Percentiles rank a stretch among this genome's conserved stretches.
These are phyloP conservation scores for Colletotrichum sp. DNA, from an alignment of 2,329 filamentous ascomycete species.

Conservation along the genomic window DNA sequence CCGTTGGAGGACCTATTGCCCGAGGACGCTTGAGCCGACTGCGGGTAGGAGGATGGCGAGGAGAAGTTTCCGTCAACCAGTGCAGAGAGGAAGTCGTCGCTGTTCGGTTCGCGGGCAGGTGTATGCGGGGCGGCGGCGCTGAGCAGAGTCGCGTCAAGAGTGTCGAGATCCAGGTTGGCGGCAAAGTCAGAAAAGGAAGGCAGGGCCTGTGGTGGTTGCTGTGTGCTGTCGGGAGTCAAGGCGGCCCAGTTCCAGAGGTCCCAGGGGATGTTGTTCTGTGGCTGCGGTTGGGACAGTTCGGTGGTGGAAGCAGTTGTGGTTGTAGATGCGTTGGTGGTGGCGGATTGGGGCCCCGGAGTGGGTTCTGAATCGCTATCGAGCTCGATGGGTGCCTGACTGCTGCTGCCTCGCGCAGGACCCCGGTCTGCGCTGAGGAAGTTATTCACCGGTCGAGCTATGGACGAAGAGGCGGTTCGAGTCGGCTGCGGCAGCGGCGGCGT, in stretches of 20 bases:
- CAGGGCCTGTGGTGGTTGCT: background rate
- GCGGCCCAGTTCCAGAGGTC: background rate
- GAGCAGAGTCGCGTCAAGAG: background rate
- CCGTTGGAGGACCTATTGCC: background rate
- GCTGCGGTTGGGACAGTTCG: background rate
- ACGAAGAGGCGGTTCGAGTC: background rate
- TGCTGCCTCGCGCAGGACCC: slow-evolving; percentile 7
- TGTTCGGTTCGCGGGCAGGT: background rate
- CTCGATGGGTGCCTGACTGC: slow-evolving; percentile 13
- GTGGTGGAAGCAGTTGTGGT: background rate
- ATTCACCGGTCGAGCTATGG: background rate
- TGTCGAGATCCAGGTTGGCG: slow-evolving; percentile 4
- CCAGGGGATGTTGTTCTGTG: background rate
- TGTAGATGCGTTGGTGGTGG: background rate
- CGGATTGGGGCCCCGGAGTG: background rate
- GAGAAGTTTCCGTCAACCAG: slow-evolving; percentile 35
- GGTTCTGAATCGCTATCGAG: slow-evolving; percentile 9
- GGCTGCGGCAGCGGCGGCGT: slow-evolving; percentile 14
- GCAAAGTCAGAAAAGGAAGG: slow-evolving; percentile 14
- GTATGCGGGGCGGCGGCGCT: slow-evolving; percentile 20
- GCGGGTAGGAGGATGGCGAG: slow-evolving; percentile 39
- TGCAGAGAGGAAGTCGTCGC: slow-evolving; percentile 27
- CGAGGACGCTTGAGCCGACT: slow-evolving; percentile 27
- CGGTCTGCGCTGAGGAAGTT: background rate
- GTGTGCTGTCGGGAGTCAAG: background rate